These are phyloP conservation scores for Penicillium turbatum DNA, from an alignment of 495 filamentous ascomycete genomes.

Conservation along the genomic window DNA sequence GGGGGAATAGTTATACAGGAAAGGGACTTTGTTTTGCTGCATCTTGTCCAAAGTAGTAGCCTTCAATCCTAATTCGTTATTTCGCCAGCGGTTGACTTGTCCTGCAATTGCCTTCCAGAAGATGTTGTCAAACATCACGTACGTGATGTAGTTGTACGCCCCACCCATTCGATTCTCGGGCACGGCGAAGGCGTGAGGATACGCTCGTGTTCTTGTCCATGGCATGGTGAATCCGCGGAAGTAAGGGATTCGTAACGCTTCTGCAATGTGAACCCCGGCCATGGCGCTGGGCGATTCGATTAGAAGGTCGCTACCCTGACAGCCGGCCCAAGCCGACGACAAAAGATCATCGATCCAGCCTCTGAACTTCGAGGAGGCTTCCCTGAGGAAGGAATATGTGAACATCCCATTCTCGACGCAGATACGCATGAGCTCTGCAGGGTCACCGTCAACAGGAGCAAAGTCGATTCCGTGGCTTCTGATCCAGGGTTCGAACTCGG, in stretches of 20 bases:
- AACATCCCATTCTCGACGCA: slow-evolving; percentile 98
- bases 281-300: slow-evolving; percentile 97
- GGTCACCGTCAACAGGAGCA: slow-evolving; percentile 80
- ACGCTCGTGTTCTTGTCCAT: slow-evolving; percentile 92
- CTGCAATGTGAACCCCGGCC: slow-evolving; percentile 98
- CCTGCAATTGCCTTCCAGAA: slow-evolving; percentile 93
- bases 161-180: slow-evolving; percentile 92
- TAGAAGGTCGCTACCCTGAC: slow-evolving; percentile 81
- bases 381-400: slow-evolving; percentile 82
- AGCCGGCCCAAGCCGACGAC: slow-evolving; percentile 76
- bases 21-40: slow-evolving; percentile 93
- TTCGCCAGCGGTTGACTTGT: slow-evolving; percentile 91
- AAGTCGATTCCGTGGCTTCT: slow-evolving; percentile 90
- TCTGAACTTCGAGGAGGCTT: slow-evolving; percentile 84
- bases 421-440: slow-evolving; percentile 88
- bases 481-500: slow-evolving; percentile 86
- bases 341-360: slow-evolving; percentile 91
- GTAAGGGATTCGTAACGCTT: slow-evolving; percentile 88
- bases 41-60: slow-evolving; percentile 84
- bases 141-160: slow-evolving; percentile 89
- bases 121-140: slow-evolving; percentile 94
- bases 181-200: slow-evolving; percentile 96
- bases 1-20: slow-evolving; percentile 95
- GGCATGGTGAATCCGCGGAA: slow-evolving; percentile 99
- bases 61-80: slow-evolving; percentile 69